A percentile compares a stretch with the other conserved stretches of the same genome.
phyloP scores from a whole-genome alignment of 257 asterid genomes.

The Nicotiana obtusifolia region DNA sequence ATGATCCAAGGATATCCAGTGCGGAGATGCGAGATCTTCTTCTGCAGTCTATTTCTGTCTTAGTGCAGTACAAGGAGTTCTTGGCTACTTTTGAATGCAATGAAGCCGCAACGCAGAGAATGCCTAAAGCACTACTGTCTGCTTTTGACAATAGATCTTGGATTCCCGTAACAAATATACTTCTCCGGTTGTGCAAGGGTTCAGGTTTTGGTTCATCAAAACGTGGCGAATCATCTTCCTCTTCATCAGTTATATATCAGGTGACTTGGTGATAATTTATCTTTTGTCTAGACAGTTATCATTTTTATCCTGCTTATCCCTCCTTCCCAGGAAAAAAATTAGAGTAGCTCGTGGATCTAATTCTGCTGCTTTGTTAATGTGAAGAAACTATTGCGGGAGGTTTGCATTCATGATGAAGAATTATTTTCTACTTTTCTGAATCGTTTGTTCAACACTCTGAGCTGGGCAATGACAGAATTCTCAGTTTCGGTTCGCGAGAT shows the following conservation, averaged over 20 bases:
- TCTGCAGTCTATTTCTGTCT: constrained; percentile 84
- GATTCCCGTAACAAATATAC: constrained; percentile 87
- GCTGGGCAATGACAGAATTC: constrained; percentile 98
- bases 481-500: constrained; percentile 85
- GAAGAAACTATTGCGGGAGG: constrained; percentile 76
- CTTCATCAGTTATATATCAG: constrained; percentile 77
- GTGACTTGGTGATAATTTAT: constrained; percentile 23
- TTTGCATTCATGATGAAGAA: constrained; percentile 58
- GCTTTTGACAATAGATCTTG: constrained; percentile 91
- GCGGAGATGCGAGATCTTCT: constrained; percentile 91
- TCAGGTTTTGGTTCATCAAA: constrained; percentile 74
- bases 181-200: constrained; percentile 75
- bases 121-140: constrained; percentile 82
- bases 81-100: constrained; percentile 83
- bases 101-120: constrained; percentile 56
- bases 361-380: constrained; percentile 9
- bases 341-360: constrained; percentile 8
- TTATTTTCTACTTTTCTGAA: constrained; percentile 85
- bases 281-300: not conserved
- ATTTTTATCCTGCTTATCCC: not conserved
- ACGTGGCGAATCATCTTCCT: constrained; percentile 82
- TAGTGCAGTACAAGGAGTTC: constrained; percentile 80
- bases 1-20: constrained; percentile 88
- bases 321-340: not conserved
- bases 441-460: constrained; percentile 76